Evolutionary conservation across 192 early-diverging fungal genomes (phyloP).

Genomic region (Kappamyces sp.): DNA sequence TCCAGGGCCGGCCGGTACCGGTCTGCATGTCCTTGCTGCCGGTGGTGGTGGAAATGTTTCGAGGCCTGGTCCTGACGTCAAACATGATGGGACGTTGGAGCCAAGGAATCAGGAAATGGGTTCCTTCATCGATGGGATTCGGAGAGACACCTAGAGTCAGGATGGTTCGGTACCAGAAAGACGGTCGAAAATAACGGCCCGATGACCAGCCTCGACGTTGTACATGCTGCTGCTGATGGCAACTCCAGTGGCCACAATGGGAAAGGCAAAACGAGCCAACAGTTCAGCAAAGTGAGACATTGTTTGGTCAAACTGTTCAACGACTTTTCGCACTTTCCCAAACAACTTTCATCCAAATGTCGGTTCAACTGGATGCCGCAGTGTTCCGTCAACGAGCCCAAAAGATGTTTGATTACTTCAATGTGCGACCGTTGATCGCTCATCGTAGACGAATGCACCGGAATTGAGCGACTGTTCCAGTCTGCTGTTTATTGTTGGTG

Average conservation of each 20-base stretch:
- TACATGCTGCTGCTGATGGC: constrained; percentile 22
- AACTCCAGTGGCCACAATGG: not conserved
- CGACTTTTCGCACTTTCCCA: too few species aligned
- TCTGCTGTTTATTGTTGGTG: constrained; percentile 61
- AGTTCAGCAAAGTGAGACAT: too few species aligned
- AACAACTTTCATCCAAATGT: constrained; percentile 57
- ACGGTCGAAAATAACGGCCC: constrained; percentile 97
- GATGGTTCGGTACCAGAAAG: constrained; percentile 55
- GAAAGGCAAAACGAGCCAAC: too few species aligned
- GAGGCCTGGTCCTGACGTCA: constrained; percentile 91
- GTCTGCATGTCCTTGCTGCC: constrained; percentile 99
- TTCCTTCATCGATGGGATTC: constrained; percentile 80
- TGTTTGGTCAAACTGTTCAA: too few species aligned
- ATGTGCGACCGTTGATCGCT: not conserved
- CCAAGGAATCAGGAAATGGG: constrained; percentile 98
- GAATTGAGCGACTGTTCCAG: constrained; percentile 44
- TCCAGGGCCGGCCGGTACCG: constrained; percentile 57
- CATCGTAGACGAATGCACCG: not conserved
- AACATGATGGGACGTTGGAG: constrained; percentile 83
- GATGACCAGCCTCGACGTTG: constrained; percentile 85
- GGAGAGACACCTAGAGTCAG: constrained; percentile 52
- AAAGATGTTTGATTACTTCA: constrained; percentile 9
- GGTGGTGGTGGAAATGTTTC: constrained; percentile 98
- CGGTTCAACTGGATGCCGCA: constrained; percentile 5
- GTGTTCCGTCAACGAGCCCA: constrained; percentile 3